These are phyloP conservation scores for Solanum rostratum DNA, from an alignment of 257 asterid genomes.

Conservation along the genomic window DNA sequence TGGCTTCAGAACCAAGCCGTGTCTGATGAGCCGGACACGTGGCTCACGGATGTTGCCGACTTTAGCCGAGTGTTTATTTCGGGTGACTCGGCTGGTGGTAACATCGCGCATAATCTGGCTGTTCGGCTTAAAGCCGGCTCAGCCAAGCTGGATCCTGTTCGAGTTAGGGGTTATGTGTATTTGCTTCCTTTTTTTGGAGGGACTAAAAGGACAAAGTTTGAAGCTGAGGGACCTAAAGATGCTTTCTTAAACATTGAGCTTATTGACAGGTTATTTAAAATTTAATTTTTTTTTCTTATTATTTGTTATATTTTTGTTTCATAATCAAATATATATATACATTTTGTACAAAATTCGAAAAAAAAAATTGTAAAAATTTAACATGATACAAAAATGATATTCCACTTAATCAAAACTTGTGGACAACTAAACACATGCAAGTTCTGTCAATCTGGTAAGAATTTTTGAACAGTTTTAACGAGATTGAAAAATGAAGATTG, in stretches of 20 bases:
- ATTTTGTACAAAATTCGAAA: too few species aligned
- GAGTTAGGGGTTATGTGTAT: slow-evolving; percentile 54
- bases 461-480: neutral
- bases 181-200: slow-evolving; percentile 75
- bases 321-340: neutral
- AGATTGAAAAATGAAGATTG: neutral
- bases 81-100: slow-evolving; percentile 83
- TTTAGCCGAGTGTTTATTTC: slow-evolving; percentile 43
- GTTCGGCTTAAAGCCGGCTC: slow-evolving; percentile 41
- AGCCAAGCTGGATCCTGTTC: slow-evolving; percentile 36
- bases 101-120: slow-evolving; percentile 55
- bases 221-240: slow-evolving; percentile 67
- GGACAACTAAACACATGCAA: neutral
- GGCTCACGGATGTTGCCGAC: slow-evolving; percentile 48
- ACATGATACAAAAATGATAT: too few species aligned
- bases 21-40: slow-evolving; percentile 31
- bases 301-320: neutral
- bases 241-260: slow-evolving; percentile 53
- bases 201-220: slow-evolving; percentile 40
- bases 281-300: neutral
- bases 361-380: too few species aligned
- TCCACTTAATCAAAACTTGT: neutral
- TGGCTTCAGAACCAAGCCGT: slow-evolving; percentile 57
- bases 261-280: slow-evolving; percentile 47
- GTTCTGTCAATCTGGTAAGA: neutral